phyloP scores from a whole-genome alignment of 1,284 basidiomycete genomes.

The Rhizoctonia solani region DNA sequence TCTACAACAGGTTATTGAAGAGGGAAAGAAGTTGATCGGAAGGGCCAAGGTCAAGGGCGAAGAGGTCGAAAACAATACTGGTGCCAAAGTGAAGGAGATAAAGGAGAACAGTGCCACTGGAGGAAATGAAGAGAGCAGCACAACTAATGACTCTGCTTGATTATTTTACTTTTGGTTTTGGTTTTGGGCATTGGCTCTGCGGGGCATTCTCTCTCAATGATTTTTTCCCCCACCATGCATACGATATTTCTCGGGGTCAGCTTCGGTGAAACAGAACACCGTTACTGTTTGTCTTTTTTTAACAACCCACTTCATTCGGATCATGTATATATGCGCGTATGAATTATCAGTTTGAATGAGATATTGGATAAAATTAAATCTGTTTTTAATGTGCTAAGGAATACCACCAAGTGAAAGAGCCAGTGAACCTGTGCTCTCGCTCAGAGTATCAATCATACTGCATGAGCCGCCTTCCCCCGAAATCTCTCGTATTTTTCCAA shows the following conservation, averaged over 20 bases:
- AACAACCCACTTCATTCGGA: not conserved
- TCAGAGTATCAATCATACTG: conserved; percentile 1
- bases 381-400: no score
- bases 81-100: not conserved
- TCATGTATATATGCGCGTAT: conserved; percentile 8
- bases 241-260: not conserved
- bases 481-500: conserved; percentile 30
- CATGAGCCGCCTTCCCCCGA: conserved; percentile 14
- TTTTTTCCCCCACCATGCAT: not conserved
- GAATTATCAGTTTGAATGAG: not conserved
- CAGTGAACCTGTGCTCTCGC: conserved; percentile 9
- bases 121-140: no score
- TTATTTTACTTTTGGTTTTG: not conserved
- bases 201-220: not conserved
- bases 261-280: not conserved
- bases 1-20: conserved; percentile 32
- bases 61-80: conserved; percentile 8
- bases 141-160: conserved; percentile 17
- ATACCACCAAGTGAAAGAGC: no score
- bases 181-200: not conserved
- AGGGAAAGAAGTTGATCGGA: conserved; percentile 33
- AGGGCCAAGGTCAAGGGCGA: conserved; percentile 26
- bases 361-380: not conserved
- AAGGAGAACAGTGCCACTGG: conserved; percentile 15
- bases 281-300: not conserved